Conservation (phyloP, 2,329 filamentous ascomycete species). For the Apiospora sp. region DNA sequence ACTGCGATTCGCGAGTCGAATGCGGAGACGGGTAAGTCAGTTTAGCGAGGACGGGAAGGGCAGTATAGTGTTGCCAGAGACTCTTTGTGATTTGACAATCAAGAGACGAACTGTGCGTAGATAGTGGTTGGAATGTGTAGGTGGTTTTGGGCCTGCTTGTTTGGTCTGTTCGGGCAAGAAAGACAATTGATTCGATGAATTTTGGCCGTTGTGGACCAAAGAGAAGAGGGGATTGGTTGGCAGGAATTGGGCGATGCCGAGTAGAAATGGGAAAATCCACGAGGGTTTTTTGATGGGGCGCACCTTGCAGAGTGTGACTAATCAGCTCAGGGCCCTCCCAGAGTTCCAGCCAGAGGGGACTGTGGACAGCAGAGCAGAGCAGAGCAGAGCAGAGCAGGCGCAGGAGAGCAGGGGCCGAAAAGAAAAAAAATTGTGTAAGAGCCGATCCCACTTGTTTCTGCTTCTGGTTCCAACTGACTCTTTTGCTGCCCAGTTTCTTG, state of each 20-base stretch:
- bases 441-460: constrained; percentile 14
- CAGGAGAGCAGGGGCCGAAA: neutral
- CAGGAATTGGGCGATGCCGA: constrained; percentile 45
- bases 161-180: constrained; percentile 30
- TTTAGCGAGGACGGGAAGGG: constrained; percentile 25
- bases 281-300: constrained; percentile 45
- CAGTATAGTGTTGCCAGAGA: constrained; percentile 13
- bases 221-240: constrained; percentile 45
- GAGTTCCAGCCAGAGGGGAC: neutral
- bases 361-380: neutral
- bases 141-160: constrained; percentile 19
- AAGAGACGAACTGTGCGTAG: constrained; percentile 20
- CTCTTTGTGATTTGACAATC: constrained; percentile 28
- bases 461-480: neutral
- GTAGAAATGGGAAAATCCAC: constrained; percentile 42
- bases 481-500: constrained; percentile 15
- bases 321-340: constrained; percentile 42
- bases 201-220: constrained; percentile 42
- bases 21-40: constrained; percentile 28
- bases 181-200: constrained; percentile 44
- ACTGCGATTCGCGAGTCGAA: constrained; percentile 23
- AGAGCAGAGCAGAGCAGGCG: neutral
- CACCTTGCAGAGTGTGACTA: constrained; percentile 40
- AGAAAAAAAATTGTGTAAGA: constrained; percentile 6
- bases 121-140: constrained; percentile 21